Percentiles rank a stretch among this genome's conserved stretches.
Conservation (phyloP, 1,284 basidiomycete genomes). For the Ceratobasidium sp. region DNA sequence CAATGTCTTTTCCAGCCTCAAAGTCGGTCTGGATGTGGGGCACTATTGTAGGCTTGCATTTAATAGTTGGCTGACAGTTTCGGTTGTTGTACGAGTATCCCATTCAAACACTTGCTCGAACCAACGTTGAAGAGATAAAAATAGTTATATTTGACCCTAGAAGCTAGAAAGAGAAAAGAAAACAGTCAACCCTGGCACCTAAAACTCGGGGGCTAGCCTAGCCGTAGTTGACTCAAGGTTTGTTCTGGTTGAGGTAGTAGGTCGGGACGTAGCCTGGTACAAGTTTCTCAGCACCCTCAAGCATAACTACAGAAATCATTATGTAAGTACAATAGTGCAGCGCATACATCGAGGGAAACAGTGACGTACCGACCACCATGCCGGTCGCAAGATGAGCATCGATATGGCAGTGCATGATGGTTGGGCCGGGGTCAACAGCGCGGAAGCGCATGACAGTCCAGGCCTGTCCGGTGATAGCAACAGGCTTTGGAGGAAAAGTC, state of each 20-base stretch:
- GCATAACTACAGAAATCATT: not conserved
- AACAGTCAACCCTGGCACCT: too few species aligned
- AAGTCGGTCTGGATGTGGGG: too few species aligned
- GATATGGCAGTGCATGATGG: conserved; percentile 42
- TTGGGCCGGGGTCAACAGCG: conserved; percentile 22
- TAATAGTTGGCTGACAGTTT: too few species aligned
- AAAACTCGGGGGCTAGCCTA: not conserved
- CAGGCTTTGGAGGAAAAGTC: not conserved
- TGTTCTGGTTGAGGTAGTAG: conserved; percentile 38
- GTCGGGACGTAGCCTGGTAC: conserved; percentile 24
- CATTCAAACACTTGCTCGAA: too few species aligned
- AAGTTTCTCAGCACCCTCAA: conserved; percentile 25
- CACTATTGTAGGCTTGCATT: too few species aligned
- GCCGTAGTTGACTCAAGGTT: conserved; percentile 1
- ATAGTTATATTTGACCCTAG: too few species aligned
- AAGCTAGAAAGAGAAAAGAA: too few species aligned
- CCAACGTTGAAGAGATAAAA: too few species aligned
- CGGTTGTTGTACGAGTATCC: too few species aligned
- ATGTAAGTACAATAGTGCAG: not conserved
- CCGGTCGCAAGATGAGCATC: conserved; percentile 38
- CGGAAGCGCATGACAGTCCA: conserved; percentile 43
- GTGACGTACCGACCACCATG: conserved; percentile 24
- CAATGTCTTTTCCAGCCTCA: too few species aligned
- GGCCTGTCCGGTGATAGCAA: conserved; percentile 17
- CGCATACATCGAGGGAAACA: not conserved